Conservation (phyloP, 2,329 filamentous ascomycete genomes). For the Xylariomycetidae sp. region DNA sequence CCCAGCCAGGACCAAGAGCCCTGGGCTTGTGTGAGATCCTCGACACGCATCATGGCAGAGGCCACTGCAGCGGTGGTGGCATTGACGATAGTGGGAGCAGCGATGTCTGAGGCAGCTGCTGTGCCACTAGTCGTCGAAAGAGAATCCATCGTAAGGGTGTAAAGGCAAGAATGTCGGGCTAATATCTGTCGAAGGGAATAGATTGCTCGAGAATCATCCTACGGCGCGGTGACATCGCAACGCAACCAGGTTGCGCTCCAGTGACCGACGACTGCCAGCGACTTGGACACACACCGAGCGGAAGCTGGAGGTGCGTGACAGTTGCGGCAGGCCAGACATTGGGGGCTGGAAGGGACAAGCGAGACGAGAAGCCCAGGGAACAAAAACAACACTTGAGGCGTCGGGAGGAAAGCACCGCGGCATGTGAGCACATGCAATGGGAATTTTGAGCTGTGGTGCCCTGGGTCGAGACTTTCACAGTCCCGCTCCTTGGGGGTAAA, state of each 20-base stretch:
- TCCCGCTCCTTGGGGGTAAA: too few species aligned
- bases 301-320: conserved; percentile 7
- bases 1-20: conserved; percentile 48
- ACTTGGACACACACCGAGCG: conserved; percentile 5
- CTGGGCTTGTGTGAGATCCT: conserved; percentile 17
- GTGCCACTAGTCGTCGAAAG: conserved; percentile 5
- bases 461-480: too few species aligned
- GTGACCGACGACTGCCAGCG: background rate
- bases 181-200: too few species aligned
- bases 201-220: conserved; percentile 20
- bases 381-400: background rate
- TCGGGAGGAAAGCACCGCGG: background rate
- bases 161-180: too few species aligned
- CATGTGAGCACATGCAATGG: too few species aligned
- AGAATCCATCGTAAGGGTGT: conserved; percentile 5
- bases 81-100: conserved; percentile 18
- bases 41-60: conserved; percentile 16
- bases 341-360: conserved; percentile 8
- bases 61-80: conserved; percentile 18
- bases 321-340: conserved; percentile 11
- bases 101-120: conserved; percentile 16
- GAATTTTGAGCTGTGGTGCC: too few species aligned
- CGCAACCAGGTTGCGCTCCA: conserved; percentile 2
- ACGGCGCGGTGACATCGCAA: conserved; percentile 7
- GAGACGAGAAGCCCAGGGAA: conserved; percentile 1